phyloP scores from a whole-genome alignment of 805 yeast species.

The Barnettozyma sp. region DNA sequence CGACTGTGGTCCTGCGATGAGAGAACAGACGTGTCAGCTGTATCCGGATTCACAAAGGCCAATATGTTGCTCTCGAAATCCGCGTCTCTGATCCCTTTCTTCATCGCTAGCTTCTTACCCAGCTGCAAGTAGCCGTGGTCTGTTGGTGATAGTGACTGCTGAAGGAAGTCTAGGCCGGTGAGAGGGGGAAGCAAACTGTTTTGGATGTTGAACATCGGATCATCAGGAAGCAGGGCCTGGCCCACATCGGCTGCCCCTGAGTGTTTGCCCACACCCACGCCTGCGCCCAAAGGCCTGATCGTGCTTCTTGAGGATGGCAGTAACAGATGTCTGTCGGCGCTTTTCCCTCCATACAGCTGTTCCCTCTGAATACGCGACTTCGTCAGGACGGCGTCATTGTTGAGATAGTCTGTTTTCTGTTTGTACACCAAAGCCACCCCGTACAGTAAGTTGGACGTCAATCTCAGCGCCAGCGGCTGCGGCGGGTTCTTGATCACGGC shows the following conservation, averaged over 20 bases:
- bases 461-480: conserved; percentile 23
- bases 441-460: conserved; percentile 36
- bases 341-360: conserved; percentile 5
- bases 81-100: conserved; percentile 10
- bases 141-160: not conserved
- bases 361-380: conserved; percentile 23
- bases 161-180: conserved; percentile 16
- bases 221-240: conserved; percentile 29
- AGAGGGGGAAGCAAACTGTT: conserved; percentile 26
- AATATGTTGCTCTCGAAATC: conserved; percentile 18
- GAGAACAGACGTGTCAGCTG: too few species aligned
- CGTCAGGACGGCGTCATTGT: conserved; percentile 21
- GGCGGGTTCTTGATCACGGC: conserved; percentile 22
- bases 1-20: too few species aligned
- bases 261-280: too few species aligned
- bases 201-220: conserved; percentile 32
- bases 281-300: too few species aligned
- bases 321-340: not conserved
- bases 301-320: not conserved
- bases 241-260: not conserved
- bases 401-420: conserved; percentile 41
- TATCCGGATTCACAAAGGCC: conserved; percentile 6
- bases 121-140: not conserved
- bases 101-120: conserved; percentile 4
- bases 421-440: conserved; percentile 42